Evolutionary conservation across 768 basidiomycete species (phyloP).

Genomic region (Auricularia cornea): DNA sequence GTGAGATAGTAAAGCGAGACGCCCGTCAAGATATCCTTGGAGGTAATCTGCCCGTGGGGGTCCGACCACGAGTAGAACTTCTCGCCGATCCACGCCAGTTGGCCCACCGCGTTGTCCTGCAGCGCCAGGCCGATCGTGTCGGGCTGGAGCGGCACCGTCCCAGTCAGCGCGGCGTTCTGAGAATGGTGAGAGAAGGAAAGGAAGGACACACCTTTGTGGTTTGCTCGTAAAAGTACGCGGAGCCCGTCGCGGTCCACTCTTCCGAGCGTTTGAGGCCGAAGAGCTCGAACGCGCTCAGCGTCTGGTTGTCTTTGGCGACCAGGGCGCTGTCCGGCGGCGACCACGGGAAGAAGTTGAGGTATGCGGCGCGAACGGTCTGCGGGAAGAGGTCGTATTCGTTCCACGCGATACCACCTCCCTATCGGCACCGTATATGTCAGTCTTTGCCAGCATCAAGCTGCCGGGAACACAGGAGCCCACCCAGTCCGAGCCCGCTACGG

Average conservation of each 20-base stretch:
- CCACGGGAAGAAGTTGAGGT: constrained; percentile 10
- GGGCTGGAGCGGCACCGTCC: constrained; percentile 7
- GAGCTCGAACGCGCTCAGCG: constrained; percentile 2
- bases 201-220: background rate
- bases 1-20: constrained; percentile 21
- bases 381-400: constrained; percentile 2
- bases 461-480: constrained; percentile 6
- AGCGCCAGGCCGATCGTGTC: constrained; percentile 19
- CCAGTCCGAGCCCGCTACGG: constrained; percentile 17
- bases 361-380: constrained; percentile 7
- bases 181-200: too few relatives aligned
- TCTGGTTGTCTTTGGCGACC: background rate
- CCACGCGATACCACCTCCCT: constrained; percentile 5
- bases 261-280: background rate
- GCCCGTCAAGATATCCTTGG: constrained; percentile 12
- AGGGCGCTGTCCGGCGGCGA: background rate
- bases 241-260: constrained; percentile 4
- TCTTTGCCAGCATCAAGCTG: too few relatives aligned
- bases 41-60: constrained; percentile 7
- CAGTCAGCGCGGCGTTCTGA: too few relatives aligned
- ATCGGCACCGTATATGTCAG: background rate
- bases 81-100: constrained; percentile 19
- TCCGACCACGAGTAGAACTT: constrained; percentile 12
- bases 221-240: constrained; percentile 2
- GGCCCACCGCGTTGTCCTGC: constrained; percentile 19